Base-by-base conservation (phyloP, 371 early-diverging fungal species). In the Apophysomyces elegans region DNA sequence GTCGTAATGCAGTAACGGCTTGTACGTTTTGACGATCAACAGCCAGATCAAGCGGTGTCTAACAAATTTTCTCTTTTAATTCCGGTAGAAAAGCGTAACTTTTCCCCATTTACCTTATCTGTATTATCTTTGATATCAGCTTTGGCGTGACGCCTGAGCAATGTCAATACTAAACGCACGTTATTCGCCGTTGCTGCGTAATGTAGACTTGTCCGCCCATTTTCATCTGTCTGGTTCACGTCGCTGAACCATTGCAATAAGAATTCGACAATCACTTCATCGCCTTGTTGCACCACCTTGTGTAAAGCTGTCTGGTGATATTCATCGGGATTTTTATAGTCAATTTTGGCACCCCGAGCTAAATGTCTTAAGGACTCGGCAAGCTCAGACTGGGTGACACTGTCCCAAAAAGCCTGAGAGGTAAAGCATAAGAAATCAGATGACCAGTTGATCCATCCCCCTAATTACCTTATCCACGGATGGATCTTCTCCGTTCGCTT, bases 191-290 rank as follows among this genome's bases (percentile, higher is more conserved):
- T 84, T 54, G 88, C 88, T 0, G 95, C 96, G 70, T 85, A 85
- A 69, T 95, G 96, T 56, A 96, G 69, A 14, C 90, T 84, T 16
- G 93, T 86, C 81, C 90, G 84, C n/a, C 93, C 93, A 4, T 77
- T 69, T 1, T 62, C 77, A 69, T 93, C 91, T 43, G 73, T 59
- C 7, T 76, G 78, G 63, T 93, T 83, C 11, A 91, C 77, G 64
- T 92, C 87, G 43, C 87, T 79, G 37, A 76, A 81, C 87, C 92
- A 91, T 56, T 86, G 86, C 58, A 91, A 70, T 18, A 93, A 72
- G 58, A 94, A 91, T 69, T 92, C 93, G 1, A 87, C 81, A 4
- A 80, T 74, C 12, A 84, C 66, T 37, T 86, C 85, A 66, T 92
- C 85, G 7, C 79, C 76, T 7, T 78, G 73, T 21, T 75, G 65